Percentiles rank a stretch among this genome's conserved stretches.
Conservation (phyloP, 768 basidiomycete species). For the Boletus huronensis region DNA sequence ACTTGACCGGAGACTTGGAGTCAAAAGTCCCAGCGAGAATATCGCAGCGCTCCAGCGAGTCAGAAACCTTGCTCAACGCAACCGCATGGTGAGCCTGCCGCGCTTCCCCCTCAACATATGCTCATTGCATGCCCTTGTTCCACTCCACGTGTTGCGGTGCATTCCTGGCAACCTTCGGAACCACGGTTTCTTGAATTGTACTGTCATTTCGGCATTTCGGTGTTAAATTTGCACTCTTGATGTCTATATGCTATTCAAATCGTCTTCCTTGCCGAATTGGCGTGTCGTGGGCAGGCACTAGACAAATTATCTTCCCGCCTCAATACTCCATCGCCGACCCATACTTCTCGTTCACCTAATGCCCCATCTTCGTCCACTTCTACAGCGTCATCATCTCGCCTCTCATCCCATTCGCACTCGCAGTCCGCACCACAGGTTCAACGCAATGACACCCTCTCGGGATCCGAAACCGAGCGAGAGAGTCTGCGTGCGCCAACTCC, state of each 20-base stretch:
- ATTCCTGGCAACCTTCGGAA: slow-evolving; percentile 15
- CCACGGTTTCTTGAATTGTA: neutral
- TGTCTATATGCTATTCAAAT: slow-evolving; percentile 21
- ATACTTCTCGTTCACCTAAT: slow-evolving; percentile 36
- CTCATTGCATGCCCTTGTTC: slow-evolving; percentile 27
- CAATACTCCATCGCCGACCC: slow-evolving; percentile 53
- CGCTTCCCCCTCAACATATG: slow-evolving; percentile 16
- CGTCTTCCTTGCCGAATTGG: neutral
- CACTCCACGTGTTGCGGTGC: slow-evolving; percentile 31
- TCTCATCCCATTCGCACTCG: slow-evolving; percentile 33
- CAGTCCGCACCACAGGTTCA: slow-evolving; percentile 25
- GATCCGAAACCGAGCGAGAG: slow-evolving; percentile 83
- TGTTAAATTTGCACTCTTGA: slow-evolving; percentile 1
- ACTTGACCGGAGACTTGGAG: slow-evolving; percentile 37
- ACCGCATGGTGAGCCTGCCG: slow-evolving; percentile 57
- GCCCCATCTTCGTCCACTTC: slow-evolving; percentile 34
- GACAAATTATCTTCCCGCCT: slow-evolving; percentile 65
- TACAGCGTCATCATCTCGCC: slow-evolving; percentile 35
- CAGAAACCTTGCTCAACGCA: slow-evolving; percentile 66
- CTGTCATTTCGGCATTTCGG: slow-evolving; percentile 5
- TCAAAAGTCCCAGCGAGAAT: slow-evolving; percentile 49
- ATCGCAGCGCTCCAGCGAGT: slow-evolving; percentile 61
- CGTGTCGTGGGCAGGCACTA: slow-evolving; percentile 44
- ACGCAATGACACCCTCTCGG: slow-evolving; percentile 48
- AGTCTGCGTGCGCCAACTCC: slow-evolving; percentile 35